Evolutionary conservation across 768 basidiomycete genomes (phyloP), one percentile per base, ranked within the genome.

Genomic region (Gloeostereum incarnatum): DNA sequence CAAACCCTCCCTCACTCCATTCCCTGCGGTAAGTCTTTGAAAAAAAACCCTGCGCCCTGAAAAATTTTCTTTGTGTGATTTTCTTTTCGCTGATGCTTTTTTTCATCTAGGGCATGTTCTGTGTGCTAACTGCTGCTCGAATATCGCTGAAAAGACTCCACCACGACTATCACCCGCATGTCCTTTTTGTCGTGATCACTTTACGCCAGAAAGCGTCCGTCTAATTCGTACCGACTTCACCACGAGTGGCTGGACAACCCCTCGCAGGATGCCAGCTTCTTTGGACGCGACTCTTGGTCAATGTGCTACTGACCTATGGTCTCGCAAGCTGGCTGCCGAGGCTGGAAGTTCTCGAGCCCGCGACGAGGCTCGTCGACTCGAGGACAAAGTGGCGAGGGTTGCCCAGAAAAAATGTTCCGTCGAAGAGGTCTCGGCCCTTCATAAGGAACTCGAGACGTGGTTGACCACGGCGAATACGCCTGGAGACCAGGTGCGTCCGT

Each of bases 341-440:
- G 60, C 63, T 21, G 47, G 56, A 49, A 51, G 45, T 36, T 51
- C 59, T 53, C 67, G 44, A 59, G 66, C 55, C 41, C 67, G 51
- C 55, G 73, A 50, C 48, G 60, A 60, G 42, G 78, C 75, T 41
- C 78, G 78, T 26, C 63, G 73, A 45, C 66, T 89, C 40, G 86
- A 89, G 60, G 75, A 77, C 60, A 85, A 76, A 59, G 83, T 89
- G 41, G 78, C 78, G 40, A 73, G 70, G 50, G 78, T 87, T 49
- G 86, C 86, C 23, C 73, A 75, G 10, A 84, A 84, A 74, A 87
- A 84, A 70, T 86, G 82, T 62, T 85, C 83, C 26, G 85, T 89
- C 43, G 86, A 88, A 57, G 86, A 89, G 63, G 82, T 89, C 36
- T 73, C 77, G 36, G 63, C 69, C 43, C 72, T 89, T 46, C 81